Base-by-base conservation (phyloP, 345 rosid species). In the Kernera saxatilis region DNA sequence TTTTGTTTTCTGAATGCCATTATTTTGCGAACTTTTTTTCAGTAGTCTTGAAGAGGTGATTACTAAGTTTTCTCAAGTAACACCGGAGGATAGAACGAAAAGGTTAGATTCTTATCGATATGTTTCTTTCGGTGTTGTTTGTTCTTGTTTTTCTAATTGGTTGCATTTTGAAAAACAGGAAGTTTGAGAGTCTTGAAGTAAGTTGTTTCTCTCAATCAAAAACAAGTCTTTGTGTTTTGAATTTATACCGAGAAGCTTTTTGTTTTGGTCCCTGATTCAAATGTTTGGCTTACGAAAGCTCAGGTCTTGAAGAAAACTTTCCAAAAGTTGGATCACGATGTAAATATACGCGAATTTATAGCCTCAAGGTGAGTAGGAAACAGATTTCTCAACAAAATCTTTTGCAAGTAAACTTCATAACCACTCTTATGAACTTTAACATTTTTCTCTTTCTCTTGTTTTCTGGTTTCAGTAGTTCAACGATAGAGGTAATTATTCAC, bases 161-260 rank as follows among this genome's bases (percentile, higher is more conserved):
- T 65, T 41, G 39, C 45, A 33, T 66, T 45, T 41, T 61, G 32
- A 45, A 18, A 40, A 23, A 67, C 93, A 92, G 98, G 91, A 92
- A 92, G 68, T 37, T 92, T 66, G 95, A 92, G 79, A 82, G 88
- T 81, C 96, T 92, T 70, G 91, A 90, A 84, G 98, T 92, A 90
- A 92, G 86, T 76, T 67, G 51, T 55, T 76, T 18, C 51, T 54
- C 65, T 39, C 54, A 33, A 46, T 53, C 22, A 43, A 69, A 69
- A 46, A 19, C 1, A 55, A 56, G 51, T 29, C 9, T 35, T 58
- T 17, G 40, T 17, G 40, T 72, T 59, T 8, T 39, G 4, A n/a
- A 10, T 44, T 43, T 2, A 26, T 37, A 50, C 17, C n/a, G 48
- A 67, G 39, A 48, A 49, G 58, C 33, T 14, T 18, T 58, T 35